These are phyloP conservation scores for Ilex paraguariensis DNA, from an alignment of 305 asterid genomes.

Conservation along the genomic window DNA sequence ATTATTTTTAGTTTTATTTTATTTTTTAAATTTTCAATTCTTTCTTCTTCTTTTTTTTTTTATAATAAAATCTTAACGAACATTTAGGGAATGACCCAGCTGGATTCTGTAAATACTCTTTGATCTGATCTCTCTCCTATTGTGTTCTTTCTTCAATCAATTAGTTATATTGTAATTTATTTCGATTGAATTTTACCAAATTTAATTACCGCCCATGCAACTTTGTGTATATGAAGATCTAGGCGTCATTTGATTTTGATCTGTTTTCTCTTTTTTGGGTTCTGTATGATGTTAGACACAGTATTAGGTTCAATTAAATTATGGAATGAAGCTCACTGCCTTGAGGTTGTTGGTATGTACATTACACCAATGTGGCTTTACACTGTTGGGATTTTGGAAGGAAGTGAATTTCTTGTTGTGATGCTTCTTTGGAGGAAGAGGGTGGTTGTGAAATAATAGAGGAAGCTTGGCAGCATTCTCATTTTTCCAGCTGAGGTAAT, in stretches of 20 bases:
- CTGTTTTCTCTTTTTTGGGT: slow-evolving; percentile 12
- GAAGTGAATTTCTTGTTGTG: slow-evolving; percentile 16
- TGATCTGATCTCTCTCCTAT: slow-evolving; percentile 45
- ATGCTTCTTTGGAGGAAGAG: slow-evolving; percentile 18
- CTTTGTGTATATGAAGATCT: slow-evolving; percentile 25
- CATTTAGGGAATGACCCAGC: not conserved
- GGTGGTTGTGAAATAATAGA: slow-evolving; percentile 19
- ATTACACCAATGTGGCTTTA: not conserved
- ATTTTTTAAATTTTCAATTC: slow-evolving; percentile 4
- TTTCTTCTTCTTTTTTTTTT: not conserved
- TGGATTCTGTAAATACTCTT: slow-evolving; percentile 6
- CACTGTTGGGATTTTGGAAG: slow-evolving; percentile 5
- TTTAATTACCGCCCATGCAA: not conserved
- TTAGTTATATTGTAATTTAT: not conserved
- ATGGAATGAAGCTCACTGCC: slow-evolving; percentile 10
- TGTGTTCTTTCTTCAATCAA: not conserved
- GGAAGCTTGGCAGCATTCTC: slow-evolving; percentile 17
- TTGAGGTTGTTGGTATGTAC: slow-evolving; percentile 11
- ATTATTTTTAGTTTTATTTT: not conserved
- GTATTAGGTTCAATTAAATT: slow-evolving; percentile 23
- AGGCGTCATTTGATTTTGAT: slow-evolving; percentile 14
- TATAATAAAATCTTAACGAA: too few relatives aligned
- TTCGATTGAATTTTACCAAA: slow-evolving; percentile 1
- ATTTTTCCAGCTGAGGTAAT: slow-evolving; percentile 32
- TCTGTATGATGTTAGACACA: slow-evolving; percentile 12